Evolutionary conservation across 2,329 filamentous ascomycete species (phyloP), one percentile per base, ranked within the genome.

Genomic region (Ustilaginoidea virens): DNA sequence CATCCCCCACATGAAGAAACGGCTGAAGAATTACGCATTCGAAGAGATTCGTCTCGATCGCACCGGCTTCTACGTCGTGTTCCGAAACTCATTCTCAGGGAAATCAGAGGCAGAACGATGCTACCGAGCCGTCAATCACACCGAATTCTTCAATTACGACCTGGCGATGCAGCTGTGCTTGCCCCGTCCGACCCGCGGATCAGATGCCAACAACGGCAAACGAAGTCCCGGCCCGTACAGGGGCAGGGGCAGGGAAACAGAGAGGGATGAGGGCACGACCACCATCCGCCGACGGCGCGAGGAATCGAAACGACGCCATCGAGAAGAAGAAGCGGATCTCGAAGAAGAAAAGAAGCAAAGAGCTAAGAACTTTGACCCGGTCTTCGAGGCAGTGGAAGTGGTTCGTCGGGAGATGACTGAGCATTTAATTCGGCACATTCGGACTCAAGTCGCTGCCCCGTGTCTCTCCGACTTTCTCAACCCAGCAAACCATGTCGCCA

Each of bases 41-140:
- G 74, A 81, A 38, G 75, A 85, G 28, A 78, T 98, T 29, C 71
- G 83, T 19, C 73, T 80, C 34, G 90, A 98, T 49, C 72, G 72
- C 33, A 78, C 74, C 1, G 90, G 90, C 1, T 98, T 94, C 52
- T 96, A 82, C 48, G 73, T 96, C 29, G 63, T 85, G n/a, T 98
- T 98, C 45, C 72, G 80, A 28, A 78, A 87, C 42, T 81, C 74
- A 2, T 68, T 70, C 31, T 62, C 66, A 7, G 87, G 87, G 3
- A 76, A 85, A 42, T 64, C 75, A 31, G 85, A 94, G 52, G 77
- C 83, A 1, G 76, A 81, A 40, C 68, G 80, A 36, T 94, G 86
- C 48, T 86, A 73, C 50, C 66, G 71, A 30, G 69, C 75, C 29
- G 85, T 80, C 39, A 76, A 94, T 48, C 77, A 80, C 48, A 77